A percentile compares a stretch with the other conserved stretches of the same genome.
phyloP scores from a whole-genome alignment of 495 filamentous ascomycete genomes.

The Xylaria telfairii region DNA sequence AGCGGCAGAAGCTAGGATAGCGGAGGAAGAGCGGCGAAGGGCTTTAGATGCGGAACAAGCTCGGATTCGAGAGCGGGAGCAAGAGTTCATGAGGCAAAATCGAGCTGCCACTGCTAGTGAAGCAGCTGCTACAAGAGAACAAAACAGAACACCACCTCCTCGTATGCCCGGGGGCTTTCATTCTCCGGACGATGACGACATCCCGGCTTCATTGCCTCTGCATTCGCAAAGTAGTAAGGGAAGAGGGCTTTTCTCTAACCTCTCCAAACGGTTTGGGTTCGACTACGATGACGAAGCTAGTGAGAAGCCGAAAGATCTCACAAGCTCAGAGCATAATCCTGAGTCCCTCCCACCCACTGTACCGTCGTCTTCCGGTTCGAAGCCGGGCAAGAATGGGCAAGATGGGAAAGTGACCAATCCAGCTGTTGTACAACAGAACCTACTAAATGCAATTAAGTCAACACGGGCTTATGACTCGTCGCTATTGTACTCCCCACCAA shows the following conservation, averaged over 20 bases:
- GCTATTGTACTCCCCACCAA: constrained; percentile 70
- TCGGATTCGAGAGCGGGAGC: constrained; percentile 65
- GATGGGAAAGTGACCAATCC: constrained; percentile 60
- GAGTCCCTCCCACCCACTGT: constrained; percentile 28
- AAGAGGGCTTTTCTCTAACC: constrained; percentile 65
- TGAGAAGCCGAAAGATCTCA: constrained; percentile 49
- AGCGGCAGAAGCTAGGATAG: constrained; percentile 82
- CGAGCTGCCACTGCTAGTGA: constrained; percentile 34
- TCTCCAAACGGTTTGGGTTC: constrained; percentile 70
- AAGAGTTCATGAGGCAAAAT: constrained; percentile 57
- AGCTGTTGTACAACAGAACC: constrained; percentile 63
- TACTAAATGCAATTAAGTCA: constrained; percentile 80
- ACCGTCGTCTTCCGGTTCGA: constrained; percentile 30
- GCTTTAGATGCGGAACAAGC: constrained; percentile 77
- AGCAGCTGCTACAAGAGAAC: constrained; percentile 43
- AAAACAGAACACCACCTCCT: constrained; percentile 40
- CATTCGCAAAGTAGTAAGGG: constrained; percentile 37
- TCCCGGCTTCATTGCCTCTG: constrained; percentile 29
- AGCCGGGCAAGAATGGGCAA: constrained; percentile 33
- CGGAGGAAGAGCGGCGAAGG: constrained; percentile 78
- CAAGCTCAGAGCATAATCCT: constrained; percentile 36
- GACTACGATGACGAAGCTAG: constrained; percentile 52
- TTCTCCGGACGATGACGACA: constrained; percentile 55
- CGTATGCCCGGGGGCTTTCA: constrained; percentile 75
- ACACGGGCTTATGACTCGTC: constrained; percentile 80